Conservation (phyloP, 2,329 filamentous ascomycete genomes). For the Colletotrichum lentis region DNA sequence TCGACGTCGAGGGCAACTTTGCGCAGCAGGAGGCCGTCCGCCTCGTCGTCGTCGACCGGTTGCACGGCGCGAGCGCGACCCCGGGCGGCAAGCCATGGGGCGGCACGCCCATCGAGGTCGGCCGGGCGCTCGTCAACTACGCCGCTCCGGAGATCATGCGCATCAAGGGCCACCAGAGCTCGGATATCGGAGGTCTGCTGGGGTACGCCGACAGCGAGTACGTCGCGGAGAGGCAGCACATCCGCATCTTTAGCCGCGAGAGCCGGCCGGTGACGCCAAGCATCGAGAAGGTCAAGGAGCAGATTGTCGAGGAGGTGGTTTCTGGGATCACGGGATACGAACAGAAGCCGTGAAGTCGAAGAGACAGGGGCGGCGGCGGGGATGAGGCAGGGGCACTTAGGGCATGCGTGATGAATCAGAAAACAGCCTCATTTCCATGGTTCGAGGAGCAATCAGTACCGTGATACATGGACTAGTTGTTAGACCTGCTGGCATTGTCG, state of each 20-base stretch:
- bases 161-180: conserved; percentile 85
- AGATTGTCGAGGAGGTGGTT: conserved; percentile 29
- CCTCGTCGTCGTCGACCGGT: conserved; percentile 78
- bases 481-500: conserved; percentile 14
- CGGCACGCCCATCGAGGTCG: conserved; percentile 73
- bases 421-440: not conserved
- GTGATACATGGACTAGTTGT: not conserved
- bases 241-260: conserved; percentile 73
- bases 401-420: conserved; percentile 7
- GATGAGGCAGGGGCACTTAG: not conserved
- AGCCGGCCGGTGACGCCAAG: conserved; percentile 63
- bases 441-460: conserved; percentile 12
- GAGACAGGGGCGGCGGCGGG: not conserved
- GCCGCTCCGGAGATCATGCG: conserved; percentile 81
- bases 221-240: conserved; percentile 86
- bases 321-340: conserved; percentile 42
- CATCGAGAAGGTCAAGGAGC: conserved; percentile 40
- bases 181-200: conserved; percentile 79
- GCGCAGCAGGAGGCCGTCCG: conserved; percentile 92
- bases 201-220: conserved; percentile 97
- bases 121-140: conserved; percentile 91
- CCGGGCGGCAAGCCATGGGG: conserved; percentile 58
- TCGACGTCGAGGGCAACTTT: conserved; percentile 89
- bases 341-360: conserved; percentile 22
- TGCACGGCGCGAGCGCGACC: conserved; percentile 46